Evolutionary conservation across 169 alveolate genomes (phyloP), one percentile per base, ranked within the genome.

Genomic region (Cryptosporidium felis): DNA sequence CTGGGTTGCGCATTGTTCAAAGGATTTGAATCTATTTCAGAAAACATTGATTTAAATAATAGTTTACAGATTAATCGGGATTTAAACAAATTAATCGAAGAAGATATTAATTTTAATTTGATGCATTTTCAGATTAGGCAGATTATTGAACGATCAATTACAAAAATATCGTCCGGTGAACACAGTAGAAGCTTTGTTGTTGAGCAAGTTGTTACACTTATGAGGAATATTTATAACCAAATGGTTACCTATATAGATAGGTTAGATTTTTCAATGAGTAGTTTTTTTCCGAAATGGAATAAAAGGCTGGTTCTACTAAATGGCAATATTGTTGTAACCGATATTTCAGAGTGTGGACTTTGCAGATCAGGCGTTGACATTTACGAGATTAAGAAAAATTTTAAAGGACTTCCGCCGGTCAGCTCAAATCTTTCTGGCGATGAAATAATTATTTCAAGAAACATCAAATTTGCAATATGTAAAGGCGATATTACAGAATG

Each of bases 1-100:
- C 80, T 94, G 21, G 98, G 98, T 5, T 53, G 92, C 18, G 92
- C 94, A 47, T 62, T 95, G 10, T 92, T 93, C 14, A 90, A 93
- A 60, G 95, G 94, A 21, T 95, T 94, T 88, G 91, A 74, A 49
- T 14, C 23, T 8, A 74, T 74, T 21, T 74, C 85, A 67, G 63
- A 51, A 85, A 4, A 46, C 93, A 30, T 95, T 94, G 9, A 63
- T 92, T 14, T 26, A 40, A 45, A 63, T 6, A 42, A 42, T 10
- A 23, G 12, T 10, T 12, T 5, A 1, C 14, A 63, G 1, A 42
- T 63, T 5, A 32, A 26, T 12, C 9, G 34, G 8, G 38, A 53
- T 53, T 2, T 9, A 16, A 41, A 38, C 8, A 18, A 9, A 21
- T 12, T 18, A 18, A 2, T 18, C 38, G 12, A 1, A 53, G 10